Conservation (phyloP, 352 stramenopile species). For the Globisporangium radiosum region DNA sequence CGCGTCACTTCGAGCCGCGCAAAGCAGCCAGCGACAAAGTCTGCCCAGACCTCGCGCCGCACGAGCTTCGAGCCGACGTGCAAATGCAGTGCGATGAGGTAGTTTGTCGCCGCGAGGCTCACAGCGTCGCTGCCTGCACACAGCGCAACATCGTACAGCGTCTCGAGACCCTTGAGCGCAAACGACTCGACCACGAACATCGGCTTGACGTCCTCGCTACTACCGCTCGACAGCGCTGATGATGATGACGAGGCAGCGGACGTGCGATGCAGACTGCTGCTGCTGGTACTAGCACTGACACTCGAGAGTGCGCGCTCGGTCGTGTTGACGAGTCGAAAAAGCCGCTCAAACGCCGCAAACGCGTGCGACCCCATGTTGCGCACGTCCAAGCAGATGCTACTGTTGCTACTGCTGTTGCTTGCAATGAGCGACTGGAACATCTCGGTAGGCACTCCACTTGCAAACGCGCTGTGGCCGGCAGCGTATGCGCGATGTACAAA, state of each 20-base stretch:
- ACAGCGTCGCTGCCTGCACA: slow-evolving; percentile 30
- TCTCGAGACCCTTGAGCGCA: slow-evolving; percentile 54
- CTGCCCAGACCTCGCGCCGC: slow-evolving; percentile 57
- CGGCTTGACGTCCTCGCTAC: slow-evolving; percentile 12
- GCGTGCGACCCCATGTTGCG: slow-evolving; percentile 40
- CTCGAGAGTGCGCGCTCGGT: slow-evolving; percentile 32
- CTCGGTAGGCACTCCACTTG: slow-evolving; percentile 36
- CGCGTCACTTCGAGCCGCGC: slow-evolving; percentile 25
- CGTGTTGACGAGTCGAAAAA: slow-evolving; percentile 65
- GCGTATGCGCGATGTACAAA: slow-evolving; percentile 66
- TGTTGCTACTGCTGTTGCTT: slow-evolving; percentile 8
- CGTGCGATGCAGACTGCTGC: slow-evolving; percentile 1
- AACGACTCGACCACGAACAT: slow-evolving; percentile 54
- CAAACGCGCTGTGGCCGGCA: slow-evolving; percentile 46
- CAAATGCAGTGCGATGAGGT: slow-evolving; percentile 65
- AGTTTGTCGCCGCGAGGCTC: slow-evolving; percentile 50
- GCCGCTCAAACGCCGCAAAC: slow-evolving; percentile 47
- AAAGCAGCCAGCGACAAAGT: slow-evolving; percentile 52
- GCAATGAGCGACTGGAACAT: slow-evolving; percentile 43
- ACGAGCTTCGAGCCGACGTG: slow-evolving; percentile 66
- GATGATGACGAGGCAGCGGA: neutral
- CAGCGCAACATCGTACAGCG: slow-evolving; percentile 46
- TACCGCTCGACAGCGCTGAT: neutral
- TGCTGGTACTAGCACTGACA: slow-evolving; percentile 8
- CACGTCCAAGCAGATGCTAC: slow-evolving; percentile 40